Conservation (phyloP, 1,284 basidiomycete species). For the Ustilago crameri region DNA sequence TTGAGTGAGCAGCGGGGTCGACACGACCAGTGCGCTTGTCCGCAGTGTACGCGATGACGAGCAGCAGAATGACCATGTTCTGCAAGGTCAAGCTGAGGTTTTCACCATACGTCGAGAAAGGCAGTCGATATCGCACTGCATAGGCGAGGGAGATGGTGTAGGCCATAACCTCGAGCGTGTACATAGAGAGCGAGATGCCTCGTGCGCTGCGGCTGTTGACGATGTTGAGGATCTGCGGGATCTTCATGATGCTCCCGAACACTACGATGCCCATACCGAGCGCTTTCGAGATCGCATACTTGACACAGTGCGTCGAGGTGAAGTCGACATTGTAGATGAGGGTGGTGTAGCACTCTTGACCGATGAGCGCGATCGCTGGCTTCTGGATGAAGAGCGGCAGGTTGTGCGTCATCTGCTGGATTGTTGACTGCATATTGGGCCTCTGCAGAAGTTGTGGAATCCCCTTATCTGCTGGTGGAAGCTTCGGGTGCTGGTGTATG, state of each 20-base stretch:
- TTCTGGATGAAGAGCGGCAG: slow-evolving; percentile 84
- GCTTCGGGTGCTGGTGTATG: not conserved
- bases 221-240: slow-evolving; percentile 81
- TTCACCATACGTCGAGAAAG: slow-evolving; percentile 90
- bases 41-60: slow-evolving; percentile 63
- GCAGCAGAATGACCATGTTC: slow-evolving; percentile 66
- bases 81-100: slow-evolving; percentile 66
- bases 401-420: slow-evolving; percentile 70
- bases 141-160: slow-evolving; percentile 87
- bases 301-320: slow-evolving; percentile 84
- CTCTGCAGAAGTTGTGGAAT: too few relatives aligned
- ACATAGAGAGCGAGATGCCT: slow-evolving; percentile 76
- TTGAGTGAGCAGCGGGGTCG: slow-evolving; percentile 43
- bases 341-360: slow-evolving; percentile 84
- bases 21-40: slow-evolving; percentile 21
- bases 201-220: slow-evolving; percentile 76
- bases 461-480: too few relatives aligned
- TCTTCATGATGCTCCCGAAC: slow-evolving; percentile 93
- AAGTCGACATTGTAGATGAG: slow-evolving; percentile 89
- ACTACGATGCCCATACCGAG: slow-evolving; percentile 91
- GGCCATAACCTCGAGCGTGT: slow-evolving; percentile 77
- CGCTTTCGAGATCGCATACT: slow-evolving; percentile 89
- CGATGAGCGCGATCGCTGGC: slow-evolving; percentile 82
- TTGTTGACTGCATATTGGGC: slow-evolving; percentile 70
- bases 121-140: slow-evolving; percentile 82